These are phyloP conservation scores for Hibiscus mutabilis DNA, from an alignment of 345 rosid species.

Conservation along the genomic window DNA sequence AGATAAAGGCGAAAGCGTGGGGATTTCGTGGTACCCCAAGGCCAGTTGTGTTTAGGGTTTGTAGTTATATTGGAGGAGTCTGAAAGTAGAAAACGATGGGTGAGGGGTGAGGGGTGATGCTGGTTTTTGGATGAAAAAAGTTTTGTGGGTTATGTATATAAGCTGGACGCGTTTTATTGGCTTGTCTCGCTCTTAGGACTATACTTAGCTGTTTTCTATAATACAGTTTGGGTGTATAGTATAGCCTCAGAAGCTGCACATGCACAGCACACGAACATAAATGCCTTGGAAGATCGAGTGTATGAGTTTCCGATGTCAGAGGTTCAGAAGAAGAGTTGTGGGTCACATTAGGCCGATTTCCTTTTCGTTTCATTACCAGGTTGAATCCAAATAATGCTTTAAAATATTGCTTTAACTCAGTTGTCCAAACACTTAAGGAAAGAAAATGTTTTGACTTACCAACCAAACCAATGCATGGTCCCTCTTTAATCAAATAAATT, in stretches of 20 bases:
- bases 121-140: not conserved
- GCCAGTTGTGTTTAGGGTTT: constrained; percentile 4
- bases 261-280: not conserved
- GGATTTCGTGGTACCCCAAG: constrained; percentile 19
- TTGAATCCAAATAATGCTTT: not conserved
- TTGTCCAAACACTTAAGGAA: not conserved
- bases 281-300: too few species aligned
- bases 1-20: constrained; percentile 37
- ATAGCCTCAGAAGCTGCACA: not conserved
- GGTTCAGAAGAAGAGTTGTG: not conserved
- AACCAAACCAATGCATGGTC: too few species aligned
- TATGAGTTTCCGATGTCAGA: not conserved
- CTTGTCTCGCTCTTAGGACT: not conserved
- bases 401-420: not conserved
- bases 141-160: not conserved
- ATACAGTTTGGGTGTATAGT: not conserved
- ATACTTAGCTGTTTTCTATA: constrained; percentile 3
- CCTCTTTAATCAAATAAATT: too few species aligned
- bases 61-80: not conserved
- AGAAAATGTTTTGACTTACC: not conserved
- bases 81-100: not conserved
- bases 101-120: too few species aligned
- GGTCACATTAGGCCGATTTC: not conserved
- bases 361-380: too few species aligned
- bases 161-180: not conserved